These are phyloP conservation scores for Chimonanthus salicifolius DNA, from an alignment of 164 flowering plant genomes.

Conservation along the genomic window DNA sequence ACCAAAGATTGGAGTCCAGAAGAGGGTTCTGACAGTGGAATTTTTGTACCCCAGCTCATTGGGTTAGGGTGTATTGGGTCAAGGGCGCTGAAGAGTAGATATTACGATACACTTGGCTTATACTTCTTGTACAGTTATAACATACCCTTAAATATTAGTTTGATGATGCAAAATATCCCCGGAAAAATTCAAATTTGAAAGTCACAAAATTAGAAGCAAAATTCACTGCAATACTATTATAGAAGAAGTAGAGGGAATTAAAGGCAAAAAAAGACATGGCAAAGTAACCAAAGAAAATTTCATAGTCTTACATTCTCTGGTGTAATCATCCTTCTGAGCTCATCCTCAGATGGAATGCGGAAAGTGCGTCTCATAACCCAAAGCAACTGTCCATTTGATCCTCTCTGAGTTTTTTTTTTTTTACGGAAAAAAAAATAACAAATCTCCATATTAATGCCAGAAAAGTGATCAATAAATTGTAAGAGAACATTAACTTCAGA, in stretches of 20 bases:
- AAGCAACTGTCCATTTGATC: conserved; percentile 49
- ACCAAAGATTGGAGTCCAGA: no score
- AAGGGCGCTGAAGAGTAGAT: no score
- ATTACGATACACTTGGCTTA: no score
- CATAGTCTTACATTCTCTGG: conserved; percentile 66
- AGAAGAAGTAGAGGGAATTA: background rate
- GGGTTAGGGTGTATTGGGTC: no score
- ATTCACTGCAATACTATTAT: background rate
- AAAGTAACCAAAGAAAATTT: background rate
- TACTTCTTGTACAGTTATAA: no score
- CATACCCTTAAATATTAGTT: no score
- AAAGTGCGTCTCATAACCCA: conserved; percentile 80
- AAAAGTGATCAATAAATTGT: background rate
- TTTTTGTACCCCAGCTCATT: no score
- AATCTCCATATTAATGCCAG: background rate
- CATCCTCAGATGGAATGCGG: conserved; percentile 82
- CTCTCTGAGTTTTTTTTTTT: conserved; percentile 30
- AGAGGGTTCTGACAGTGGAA: no score
- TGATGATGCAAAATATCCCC: no score
- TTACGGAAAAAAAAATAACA: no score
- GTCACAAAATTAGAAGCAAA: background rate
- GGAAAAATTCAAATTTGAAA: background rate
- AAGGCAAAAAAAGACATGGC: background rate
- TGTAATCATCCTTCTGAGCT: conserved; percentile 72
- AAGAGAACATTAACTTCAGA: no score